Base-by-base conservation (phyloP, 139 green algal genomes). In the Raphidocelis subcapitata region DNA sequence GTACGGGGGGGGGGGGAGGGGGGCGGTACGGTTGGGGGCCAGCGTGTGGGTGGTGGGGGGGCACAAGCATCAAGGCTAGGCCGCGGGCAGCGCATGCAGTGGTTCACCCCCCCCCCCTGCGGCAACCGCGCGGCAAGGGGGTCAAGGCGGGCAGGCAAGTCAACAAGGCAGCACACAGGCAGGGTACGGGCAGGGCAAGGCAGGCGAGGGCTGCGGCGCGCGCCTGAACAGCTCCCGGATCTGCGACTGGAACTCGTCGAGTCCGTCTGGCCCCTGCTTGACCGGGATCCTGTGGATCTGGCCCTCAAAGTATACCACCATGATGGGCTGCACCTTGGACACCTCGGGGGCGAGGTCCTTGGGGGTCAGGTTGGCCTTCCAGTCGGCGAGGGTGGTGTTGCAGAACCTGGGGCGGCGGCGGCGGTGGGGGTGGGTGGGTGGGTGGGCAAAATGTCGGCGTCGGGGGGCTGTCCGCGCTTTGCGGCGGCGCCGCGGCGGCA, bases 281-380 rank as follows among this genome's bases (percentile, higher is more conserved):
- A 90, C 85, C 8, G 85, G 85, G 51, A 90, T 88, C 57, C 81
- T 75, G 77, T 88, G 82, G 59, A 90, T 88, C 62, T 88, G 77
- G 15, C 84, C 84, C 69, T 89, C 84, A 67, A 89, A 89, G 72
- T 89, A 89, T 0, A 90, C 85, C 18, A 90, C 83, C 85, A 90
- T 90, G 64, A 88, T 89, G 44, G 85, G 85, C 74, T 89, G 82
- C 44, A 86, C 85, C 29, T 81, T 79, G 33, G 81, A 64, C 59
- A 90, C 80, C 37, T 90, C 82, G 3, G 79, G 76, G 60, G 82
- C 82, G 10, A 90, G 68, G 26, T 73, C 60, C 24, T 85, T 80
- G 23, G 85, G 85, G 1, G 85, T 90, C 60, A 90, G 56, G 61
- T 74, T 76, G 2, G 49, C 37, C 61, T 86, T 86, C 85, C 85